phyloP scores from a whole-genome alignment of 2,329 filamentous ascomycete species.

The Exophiala viscosa region DNA sequence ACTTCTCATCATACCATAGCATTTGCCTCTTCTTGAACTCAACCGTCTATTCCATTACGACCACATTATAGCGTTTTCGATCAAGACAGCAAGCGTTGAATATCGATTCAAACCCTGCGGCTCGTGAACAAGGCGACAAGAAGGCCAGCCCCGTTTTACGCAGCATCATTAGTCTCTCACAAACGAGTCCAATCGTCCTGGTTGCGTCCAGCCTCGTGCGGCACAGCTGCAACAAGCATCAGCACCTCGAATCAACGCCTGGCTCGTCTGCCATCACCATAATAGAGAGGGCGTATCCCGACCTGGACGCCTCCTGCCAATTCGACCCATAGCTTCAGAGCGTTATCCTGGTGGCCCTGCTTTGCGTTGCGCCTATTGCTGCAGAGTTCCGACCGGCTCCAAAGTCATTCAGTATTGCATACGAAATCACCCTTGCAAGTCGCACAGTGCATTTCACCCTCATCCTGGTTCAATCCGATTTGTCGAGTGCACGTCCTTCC shows the following conservation, averaged over 20 bases:
- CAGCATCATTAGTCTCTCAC: neutral
- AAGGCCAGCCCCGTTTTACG: neutral
- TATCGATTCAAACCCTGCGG: too few relatives aligned
- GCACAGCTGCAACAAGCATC: neutral
- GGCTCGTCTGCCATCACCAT: too few relatives aligned
- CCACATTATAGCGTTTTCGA: too few relatives aligned
- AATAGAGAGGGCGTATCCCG: too few relatives aligned
- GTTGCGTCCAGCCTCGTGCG: neutral
- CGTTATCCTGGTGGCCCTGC: neutral
- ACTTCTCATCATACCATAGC: neutral
- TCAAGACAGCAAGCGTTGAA: neutral
- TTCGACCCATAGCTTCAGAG: neutral
- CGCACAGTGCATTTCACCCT: neutral
- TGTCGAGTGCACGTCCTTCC: neutral
- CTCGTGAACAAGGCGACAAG: too few relatives aligned
- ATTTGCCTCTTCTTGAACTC: too few relatives aligned
- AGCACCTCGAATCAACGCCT: neutral
- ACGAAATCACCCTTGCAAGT: neutral
- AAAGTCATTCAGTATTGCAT: neutral
- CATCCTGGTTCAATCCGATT: neutral
- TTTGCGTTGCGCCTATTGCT: neutral
- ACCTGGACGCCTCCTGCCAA: neutral
- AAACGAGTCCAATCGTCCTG: constrained; percentile 1
- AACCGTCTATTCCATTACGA: too few relatives aligned
- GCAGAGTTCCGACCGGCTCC: neutral